Evolutionary conservation across 371 early-diverging fungal species (phyloP), one percentile per base, ranked within the genome.

Genomic region (Coemansia sp.): DNA sequence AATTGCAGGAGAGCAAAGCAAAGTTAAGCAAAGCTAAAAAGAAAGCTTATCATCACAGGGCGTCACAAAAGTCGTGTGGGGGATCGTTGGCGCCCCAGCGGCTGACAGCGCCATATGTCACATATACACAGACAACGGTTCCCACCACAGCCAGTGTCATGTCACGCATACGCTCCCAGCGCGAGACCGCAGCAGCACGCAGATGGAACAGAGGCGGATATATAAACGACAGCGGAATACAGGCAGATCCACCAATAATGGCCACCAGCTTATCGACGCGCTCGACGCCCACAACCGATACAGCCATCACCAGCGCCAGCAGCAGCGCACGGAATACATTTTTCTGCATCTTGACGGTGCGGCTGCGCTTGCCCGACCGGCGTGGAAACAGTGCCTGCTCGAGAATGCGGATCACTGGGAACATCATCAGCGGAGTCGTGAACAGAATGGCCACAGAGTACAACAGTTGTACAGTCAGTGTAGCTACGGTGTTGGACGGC

Each of bases 241-340:
- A 95, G n/a, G 92, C 91, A 60, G 91, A 83, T 47, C 89, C 90
- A 2, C 95, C 96, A 22, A 94, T 89, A 39, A 95, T 82, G 45
- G 90, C 87, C 40, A 95, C 92, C 54, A 95, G 88, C 63, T 89
- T 89, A 74, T 94, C 92, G 42, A 95, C 79, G 66, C 88, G 85
- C 66, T 82, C 84, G 18, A 90, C 84, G 5, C 95, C 94, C 10
- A 72, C 71, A 77, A 85, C 91, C 3, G 94, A 89, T 18, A 92
- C 84, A 13, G 82, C 29, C 11, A 86, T 86, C 11, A 89, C 82
- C 0, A 82, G 70, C 24, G 84, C 63, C 24, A 90, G 88, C 59
- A 93, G 80, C 5, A 79, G 21, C 27, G 84, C 77, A 16, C 95
- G 85, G 63, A 91, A 84, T 14, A 74, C 45, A 65, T 93, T 95